Conservation (phyloP, 2,329 filamentous ascomycete genomes). For the Stagonosporopsis rhizophila region DNA sequence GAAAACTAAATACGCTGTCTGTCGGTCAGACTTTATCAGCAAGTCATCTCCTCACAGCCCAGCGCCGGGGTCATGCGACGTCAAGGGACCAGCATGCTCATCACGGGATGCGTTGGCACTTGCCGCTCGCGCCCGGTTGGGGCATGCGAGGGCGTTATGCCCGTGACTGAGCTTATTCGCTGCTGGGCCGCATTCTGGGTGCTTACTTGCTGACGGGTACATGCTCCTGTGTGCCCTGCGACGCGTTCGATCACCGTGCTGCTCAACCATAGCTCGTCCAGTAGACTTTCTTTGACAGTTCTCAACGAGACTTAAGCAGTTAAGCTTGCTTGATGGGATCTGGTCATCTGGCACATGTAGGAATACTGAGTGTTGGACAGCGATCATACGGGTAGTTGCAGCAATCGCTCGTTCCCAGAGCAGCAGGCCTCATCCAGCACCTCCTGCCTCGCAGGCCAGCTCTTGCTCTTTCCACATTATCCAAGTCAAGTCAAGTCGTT, state of each 20-base stretch:
- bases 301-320: no score
- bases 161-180: neutral
- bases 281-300: no score
- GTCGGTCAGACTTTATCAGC: neutral
- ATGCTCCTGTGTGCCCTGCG: neutral
- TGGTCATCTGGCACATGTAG: no score
- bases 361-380: neutral
- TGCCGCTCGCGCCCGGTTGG: slow-evolving; percentile 18
- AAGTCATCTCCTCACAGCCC: slow-evolving; percentile 3
- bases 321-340: no score
- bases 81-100: slow-evolving; percentile 11
- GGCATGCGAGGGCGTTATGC: neutral
- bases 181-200: neutral
- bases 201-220: neutral
- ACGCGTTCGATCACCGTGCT: neutral
- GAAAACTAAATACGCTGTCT: neutral
- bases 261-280: no score
- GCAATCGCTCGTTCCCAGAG: no score
- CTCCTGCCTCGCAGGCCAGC: neutral
- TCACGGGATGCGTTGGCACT: slow-evolving; percentile 37
- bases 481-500: neutral
- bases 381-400: neutral
- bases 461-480: neutral
- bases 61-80: slow-evolving; percentile 27
- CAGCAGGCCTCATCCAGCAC: neutral